phyloP scores from a whole-genome alignment of 805 yeast species.

The Zygotorulaspora danielsina region DNA sequence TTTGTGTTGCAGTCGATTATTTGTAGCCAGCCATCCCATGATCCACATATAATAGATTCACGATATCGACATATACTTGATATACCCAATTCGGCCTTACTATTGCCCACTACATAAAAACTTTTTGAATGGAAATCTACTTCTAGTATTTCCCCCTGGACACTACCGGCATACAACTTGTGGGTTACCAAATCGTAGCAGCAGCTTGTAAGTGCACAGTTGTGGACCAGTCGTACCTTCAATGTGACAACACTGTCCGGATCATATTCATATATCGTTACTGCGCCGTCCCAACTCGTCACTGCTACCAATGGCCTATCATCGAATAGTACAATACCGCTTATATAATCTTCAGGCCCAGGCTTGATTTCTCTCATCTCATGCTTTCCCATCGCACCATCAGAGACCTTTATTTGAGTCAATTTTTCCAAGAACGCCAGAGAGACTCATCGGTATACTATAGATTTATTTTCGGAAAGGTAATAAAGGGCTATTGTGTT shows the following conservation, averaged over 20 bases:
- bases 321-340: conserved; percentile 25
- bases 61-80: conserved; percentile 28
- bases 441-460: background rate
- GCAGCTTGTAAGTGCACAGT: conserved; percentile 14
- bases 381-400: conserved; percentile 5
- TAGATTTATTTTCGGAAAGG: background rate
- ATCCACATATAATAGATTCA: conserved; percentile 43
- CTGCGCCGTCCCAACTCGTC: conserved; percentile 56
- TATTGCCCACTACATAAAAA: conserved; percentile 24
- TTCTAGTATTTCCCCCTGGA: conserved; percentile 51
- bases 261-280: conserved; percentile 42
- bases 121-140: conserved; percentile 48
- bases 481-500: background rate
- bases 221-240: conserved; percentile 9
- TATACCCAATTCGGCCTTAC: conserved; percentile 41
- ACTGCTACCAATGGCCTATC: conserved; percentile 40
- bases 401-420: background rate
- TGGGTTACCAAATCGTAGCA: conserved; percentile 23
- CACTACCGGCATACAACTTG: conserved; percentile 45
- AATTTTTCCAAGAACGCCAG: background rate
- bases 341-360: conserved; percentile 27
- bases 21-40: conserved; percentile 57
- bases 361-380: conserved; percentile 12
- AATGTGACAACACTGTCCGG: conserved; percentile 10
- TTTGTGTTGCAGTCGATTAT: conserved; percentile 42